A percentile compares a stretch with the other conserved stretches of the same genome.
Evolutionary conservation across 768 basidiomycete genomes (phyloP).

Genomic region (Boletus sp.): DNA sequence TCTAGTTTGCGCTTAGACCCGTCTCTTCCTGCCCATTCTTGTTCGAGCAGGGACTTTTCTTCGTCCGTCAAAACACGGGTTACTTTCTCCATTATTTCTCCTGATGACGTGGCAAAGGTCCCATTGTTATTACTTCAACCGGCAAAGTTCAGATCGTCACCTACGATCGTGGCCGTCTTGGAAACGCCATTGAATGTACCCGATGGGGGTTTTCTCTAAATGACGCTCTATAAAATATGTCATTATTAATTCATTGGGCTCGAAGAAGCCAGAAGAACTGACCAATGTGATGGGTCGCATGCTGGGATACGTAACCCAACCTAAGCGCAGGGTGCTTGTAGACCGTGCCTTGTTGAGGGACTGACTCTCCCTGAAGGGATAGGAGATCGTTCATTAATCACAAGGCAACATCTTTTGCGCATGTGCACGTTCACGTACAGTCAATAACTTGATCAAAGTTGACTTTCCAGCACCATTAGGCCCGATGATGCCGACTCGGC

Average conservation of each 20-base stretch:
- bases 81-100: constrained; percentile 87
- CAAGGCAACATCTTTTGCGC: constrained; percentile 1
- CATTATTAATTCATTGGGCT: constrained; percentile 21
- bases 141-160: constrained; percentile 30
- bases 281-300: constrained; percentile 96
- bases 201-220: constrained; percentile 93
- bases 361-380: constrained; percentile 72
- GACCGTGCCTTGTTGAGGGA: constrained; percentile 87
- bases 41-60: constrained; percentile 75
- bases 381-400: constrained; percentile 12
- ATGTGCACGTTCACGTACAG: constrained; percentile 45
- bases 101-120: constrained; percentile 36
- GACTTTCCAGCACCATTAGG: constrained; percentile 97
- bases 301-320: constrained; percentile 96
- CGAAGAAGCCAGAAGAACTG: constrained; percentile 20
- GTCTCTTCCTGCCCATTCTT: constrained; percentile 88
- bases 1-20: constrained; percentile 91
- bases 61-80: constrained; percentile 89
- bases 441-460: constrained; percentile 91
- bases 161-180: constrained; percentile 96
- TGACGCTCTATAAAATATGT: constrained; percentile 63
- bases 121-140: constrained; percentile 6
- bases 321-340: constrained; percentile 94
- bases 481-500: constrained; percentile 88
- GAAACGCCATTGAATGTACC: constrained; percentile 99